Base-by-base conservation (phyloP, 345 rosid genomes). In the Lenwebbia sp. region DNA sequence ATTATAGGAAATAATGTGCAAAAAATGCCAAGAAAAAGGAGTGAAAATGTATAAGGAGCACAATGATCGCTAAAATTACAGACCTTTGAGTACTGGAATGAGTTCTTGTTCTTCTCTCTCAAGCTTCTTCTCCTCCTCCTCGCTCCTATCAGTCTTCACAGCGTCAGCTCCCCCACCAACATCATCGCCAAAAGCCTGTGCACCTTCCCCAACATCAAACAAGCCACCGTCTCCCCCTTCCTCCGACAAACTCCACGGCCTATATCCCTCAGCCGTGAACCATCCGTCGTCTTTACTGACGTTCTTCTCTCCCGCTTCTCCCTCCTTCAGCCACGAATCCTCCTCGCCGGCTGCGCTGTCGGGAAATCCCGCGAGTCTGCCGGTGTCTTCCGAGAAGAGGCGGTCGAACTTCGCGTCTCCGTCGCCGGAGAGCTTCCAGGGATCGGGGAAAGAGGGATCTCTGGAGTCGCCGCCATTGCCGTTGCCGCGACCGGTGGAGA, bases 51-150 rank as follows among this genome's bases (percentile, higher is more conserved):
- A 41, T 5, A 10, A 50, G 37, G 51, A 78, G 82, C 58, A 82
- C 40, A 51, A 22, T 13, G 78, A 54, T 51, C n/a, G 54, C 52
- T 30, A 28, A 84, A 52, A 30, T 83, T 82, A 10, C 19, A 26
- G 81, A 87, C 98, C 98, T 90, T 97, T 88, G 84, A 97, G 88
- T 33, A 93, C 57, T 70, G 92, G 88, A 88, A 88, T 82, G 76
- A 96, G 96, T 83, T 92, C 90, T 54, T 94, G 90, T 93, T 95
- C 96, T 87, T 94, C 98, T 53, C 70, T 87, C 87, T 92, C 88
- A 30, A 96, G 93, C 84, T 30, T 84, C 85, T 86, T 82, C 90
- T 93, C 89, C 65, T 93, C 90, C 65, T 89, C 92, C 85, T 87
- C 89, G 13, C 22, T 88, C 85, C 50, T 58, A 52, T 57, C 89